Percentiles rank a stretch among this genome's conserved stretches.
These are phyloP conservation scores for Annulohypoxylon bovei DNA, from an alignment of 495 filamentous ascomycete genomes.

Conservation along the genomic window DNA sequence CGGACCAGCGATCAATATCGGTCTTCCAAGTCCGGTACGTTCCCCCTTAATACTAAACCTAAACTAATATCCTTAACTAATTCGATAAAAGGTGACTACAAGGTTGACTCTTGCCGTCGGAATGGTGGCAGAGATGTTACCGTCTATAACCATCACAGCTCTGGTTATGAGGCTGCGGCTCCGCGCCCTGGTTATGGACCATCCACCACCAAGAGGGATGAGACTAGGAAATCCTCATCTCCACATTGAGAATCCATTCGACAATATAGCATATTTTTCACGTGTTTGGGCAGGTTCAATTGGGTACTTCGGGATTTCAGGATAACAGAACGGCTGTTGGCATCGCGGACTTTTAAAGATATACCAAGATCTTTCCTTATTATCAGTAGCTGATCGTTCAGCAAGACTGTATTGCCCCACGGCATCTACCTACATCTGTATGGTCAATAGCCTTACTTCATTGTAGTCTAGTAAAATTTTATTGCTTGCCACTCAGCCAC, in stretches of 20 bases:
- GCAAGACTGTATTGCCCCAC: slow-evolving; percentile 19
- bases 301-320: not conserved
- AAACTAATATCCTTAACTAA: slow-evolving; percentile 2
- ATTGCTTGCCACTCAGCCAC: not conserved
- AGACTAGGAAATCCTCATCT: not conserved
- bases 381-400: not conserved
- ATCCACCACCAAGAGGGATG: not conserved
- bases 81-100: slow-evolving; percentile 20
- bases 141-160: slow-evolving; percentile 18
- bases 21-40: slow-evolving; percentile 19
- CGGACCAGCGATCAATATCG: slow-evolving; percentile 1
- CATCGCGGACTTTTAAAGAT: not conserved
- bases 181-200: slow-evolving; percentile 18
- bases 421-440: slow-evolving; percentile 26
- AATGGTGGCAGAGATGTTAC: not conserved
- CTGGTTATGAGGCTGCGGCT: slow-evolving; percentile 15
- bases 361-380: slow-evolving; percentile 1
- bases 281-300: not conserved
- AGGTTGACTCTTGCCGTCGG: slow-evolving; percentile 4
- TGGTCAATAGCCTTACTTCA: not conserved
- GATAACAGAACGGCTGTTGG: not conserved
- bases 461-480: not conserved
- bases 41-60: not conserved
- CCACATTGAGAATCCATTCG: not conserved
- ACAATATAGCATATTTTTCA: not conserved